Conservation (phyloP, 2,329 filamentous ascomycete genomes). For the Fusarium chuoi region DNA sequence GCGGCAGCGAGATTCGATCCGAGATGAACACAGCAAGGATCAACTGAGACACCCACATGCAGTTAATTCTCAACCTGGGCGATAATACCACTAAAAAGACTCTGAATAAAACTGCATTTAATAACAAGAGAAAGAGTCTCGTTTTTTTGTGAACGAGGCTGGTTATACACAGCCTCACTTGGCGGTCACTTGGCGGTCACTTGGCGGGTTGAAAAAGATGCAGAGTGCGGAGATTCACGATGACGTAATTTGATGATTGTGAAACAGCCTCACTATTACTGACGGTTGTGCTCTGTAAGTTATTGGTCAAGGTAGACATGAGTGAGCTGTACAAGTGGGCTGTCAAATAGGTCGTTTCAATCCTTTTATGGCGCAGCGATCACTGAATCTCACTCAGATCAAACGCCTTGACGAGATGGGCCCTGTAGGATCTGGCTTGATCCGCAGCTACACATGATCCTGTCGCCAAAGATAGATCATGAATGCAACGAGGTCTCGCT, state of each 20-base stretch:
- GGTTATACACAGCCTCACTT: not conserved
- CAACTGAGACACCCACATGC: conserved; percentile 18
- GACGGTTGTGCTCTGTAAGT: not conserved
- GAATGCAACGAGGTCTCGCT: not conserved
- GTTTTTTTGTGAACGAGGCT: not conserved
- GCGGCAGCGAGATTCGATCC: conserved; percentile 25
- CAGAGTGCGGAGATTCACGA: not conserved
- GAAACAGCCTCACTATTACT: not conserved
- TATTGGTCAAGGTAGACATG: too few relatives aligned
- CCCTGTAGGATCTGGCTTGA: not conserved
- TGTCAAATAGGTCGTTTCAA: not conserved
- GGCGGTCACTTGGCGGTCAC: not conserved
- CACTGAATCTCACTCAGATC: not conserved
- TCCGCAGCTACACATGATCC: conserved; percentile 11
- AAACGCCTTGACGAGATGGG: not conserved
- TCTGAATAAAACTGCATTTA: not conserved
- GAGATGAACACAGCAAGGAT: conserved; percentile 29
- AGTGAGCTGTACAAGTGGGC: not conserved
- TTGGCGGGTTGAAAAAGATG: not conserved
- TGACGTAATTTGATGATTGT: not conserved
- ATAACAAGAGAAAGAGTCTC: not conserved
- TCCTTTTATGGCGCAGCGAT: not conserved
- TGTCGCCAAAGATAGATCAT: conserved; percentile 1
- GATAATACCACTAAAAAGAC: not conserved
- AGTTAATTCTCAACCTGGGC: not conserved